Evolutionary conservation across 75 land plant genomes (phyloP).

Genomic region (Chamaecyparis obtusa): DNA sequence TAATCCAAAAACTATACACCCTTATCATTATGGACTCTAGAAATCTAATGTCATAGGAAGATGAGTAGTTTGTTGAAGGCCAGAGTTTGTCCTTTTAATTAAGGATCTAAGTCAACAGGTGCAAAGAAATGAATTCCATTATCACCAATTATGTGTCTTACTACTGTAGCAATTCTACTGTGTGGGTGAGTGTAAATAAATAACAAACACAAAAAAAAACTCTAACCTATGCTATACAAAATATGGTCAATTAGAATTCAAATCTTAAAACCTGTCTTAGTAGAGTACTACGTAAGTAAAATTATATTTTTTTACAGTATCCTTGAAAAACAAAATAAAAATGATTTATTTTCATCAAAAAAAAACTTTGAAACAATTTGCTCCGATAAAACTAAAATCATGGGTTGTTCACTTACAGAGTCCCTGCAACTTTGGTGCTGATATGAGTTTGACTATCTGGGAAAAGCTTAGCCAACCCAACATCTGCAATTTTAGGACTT

Average conservation of each 20-base stretch:
- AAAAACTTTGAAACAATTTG: background rate
- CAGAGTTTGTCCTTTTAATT: background rate
- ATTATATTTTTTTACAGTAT: background rate
- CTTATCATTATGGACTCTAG: too few species aligned
- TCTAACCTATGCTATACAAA: background rate
- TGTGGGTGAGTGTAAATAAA: background rate
- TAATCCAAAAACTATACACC: too few species aligned
- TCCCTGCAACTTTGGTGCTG: slow-evolving; percentile 24
- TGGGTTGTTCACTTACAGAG: slow-evolving; percentile 4
- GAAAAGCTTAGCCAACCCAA: slow-evolving; percentile 25
- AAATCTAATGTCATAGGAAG: background rate
- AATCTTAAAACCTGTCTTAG: too few species aligned
- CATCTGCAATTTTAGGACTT: slow-evolving; percentile 26
- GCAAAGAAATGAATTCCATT: background rate
- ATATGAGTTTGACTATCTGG: slow-evolving; percentile 25
- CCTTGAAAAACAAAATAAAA: background rate
- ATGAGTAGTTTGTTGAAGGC: background rate
- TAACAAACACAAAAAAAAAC: background rate
- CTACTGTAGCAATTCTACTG: background rate
- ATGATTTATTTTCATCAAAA: background rate
- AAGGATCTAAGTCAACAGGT: background rate
- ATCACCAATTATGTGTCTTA: background rate
- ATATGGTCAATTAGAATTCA: background rate
- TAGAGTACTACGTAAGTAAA: background rate
- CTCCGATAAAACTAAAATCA: background rate